Conservation (phyloP, 768 basidiomycete species). For the Coprinellus micaceus region DNA sequence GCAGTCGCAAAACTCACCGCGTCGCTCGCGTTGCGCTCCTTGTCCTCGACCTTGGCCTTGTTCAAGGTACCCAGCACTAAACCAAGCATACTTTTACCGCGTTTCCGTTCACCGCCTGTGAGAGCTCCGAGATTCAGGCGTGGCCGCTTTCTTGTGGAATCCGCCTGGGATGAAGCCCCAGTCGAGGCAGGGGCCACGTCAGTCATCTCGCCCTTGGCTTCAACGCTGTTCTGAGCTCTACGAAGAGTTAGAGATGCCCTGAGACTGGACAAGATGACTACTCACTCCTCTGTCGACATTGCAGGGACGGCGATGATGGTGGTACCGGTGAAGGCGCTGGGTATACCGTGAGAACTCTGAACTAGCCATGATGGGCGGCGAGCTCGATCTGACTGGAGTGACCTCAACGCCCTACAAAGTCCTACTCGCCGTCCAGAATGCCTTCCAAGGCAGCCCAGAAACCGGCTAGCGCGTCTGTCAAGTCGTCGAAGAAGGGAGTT, state of each 20-base stretch:
- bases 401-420: neutral
- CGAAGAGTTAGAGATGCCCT: neutral
- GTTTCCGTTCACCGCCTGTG: constrained; percentile 59
- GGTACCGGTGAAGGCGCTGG: constrained; percentile 17
- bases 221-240: constrained; percentile 26
- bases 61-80: constrained; percentile 78
- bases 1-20: constrained; percentile 45
- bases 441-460: constrained; percentile 12
- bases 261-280: neutral
- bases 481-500: constrained; percentile 12
- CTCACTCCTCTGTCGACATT: constrained; percentile 55
- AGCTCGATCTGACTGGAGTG: neutral
- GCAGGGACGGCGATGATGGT: constrained; percentile 16
- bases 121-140: constrained; percentile 59
- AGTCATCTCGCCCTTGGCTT: constrained; percentile 17
- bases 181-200: constrained; percentile 24
- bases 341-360: constrained; percentile 31
- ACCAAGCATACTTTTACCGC: constrained; percentile 87
- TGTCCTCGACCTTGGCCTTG: constrained; percentile 85
- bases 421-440: neutral
- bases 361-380: neutral
- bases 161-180: constrained; percentile 40
- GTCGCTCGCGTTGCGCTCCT: constrained; percentile 80
- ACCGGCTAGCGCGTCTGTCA: constrained; percentile 9
- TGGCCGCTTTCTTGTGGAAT: constrained; percentile 63